phyloP scores from a whole-genome alignment of 768 basidiomycete genomes.

The Agaricus bisporus region DNA sequence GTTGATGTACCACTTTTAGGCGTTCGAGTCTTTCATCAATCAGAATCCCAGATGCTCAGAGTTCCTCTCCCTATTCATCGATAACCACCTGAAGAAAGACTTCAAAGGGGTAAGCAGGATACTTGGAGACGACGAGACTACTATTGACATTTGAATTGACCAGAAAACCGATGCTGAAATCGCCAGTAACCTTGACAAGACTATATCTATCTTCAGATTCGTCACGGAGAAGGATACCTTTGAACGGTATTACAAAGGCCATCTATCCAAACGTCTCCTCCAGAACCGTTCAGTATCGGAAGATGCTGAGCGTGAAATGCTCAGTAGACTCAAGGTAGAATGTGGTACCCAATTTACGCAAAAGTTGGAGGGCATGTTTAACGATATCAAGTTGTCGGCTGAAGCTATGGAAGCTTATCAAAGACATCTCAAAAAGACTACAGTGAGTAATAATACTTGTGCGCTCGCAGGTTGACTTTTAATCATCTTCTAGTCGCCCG shows the following conservation, averaged over 20 bases:
- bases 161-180: conserved; percentile 96
- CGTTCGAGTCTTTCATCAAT: conserved; percentile 91
- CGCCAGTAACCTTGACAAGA: conserved; percentile 86
- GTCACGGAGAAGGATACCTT: conserved; percentile 95
- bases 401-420: conserved; percentile 80
- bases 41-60: conserved; percentile 83
- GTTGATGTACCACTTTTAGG: conserved; percentile 38
- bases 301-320: conserved; percentile 96
- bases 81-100: conserved; percentile 92
- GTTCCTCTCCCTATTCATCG: conserved; percentile 94
- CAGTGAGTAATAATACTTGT: conserved; percentile 38
- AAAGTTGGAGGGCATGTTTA: conserved; percentile 98
- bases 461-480: conserved; percentile 7
- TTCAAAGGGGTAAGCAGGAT: conserved; percentile 74
- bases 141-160: conserved; percentile 5
- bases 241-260: conserved; percentile 95
- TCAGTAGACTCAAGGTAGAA: conserved; percentile 94
- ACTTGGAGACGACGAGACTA: background rate
- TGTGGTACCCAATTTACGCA: conserved; percentile 96
- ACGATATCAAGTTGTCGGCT: conserved; percentile 85
- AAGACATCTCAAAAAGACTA: conserved; percentile 46
- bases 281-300: conserved; percentile 87
- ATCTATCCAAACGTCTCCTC: conserved; percentile 90
- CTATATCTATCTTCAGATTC: conserved; percentile 93
- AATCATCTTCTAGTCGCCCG: conserved; percentile 45